Base-by-base conservation (phyloP, 2,329 filamentous ascomycete genomes). In the Thielaviopsis ethacetica region DNA sequence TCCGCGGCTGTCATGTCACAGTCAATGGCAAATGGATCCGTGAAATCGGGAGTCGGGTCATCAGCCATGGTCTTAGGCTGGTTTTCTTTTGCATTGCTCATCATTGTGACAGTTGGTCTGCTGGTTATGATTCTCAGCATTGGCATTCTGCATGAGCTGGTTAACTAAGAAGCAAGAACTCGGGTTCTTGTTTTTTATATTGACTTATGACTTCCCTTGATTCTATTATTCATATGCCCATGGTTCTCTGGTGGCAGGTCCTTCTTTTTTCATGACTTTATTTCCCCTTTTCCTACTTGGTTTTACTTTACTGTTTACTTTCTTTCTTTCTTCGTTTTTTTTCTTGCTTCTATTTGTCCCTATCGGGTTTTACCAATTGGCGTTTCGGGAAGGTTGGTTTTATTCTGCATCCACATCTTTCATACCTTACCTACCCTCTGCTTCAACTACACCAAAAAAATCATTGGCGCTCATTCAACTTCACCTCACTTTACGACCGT, bases 101-200 rank as follows among this genome's bases (percentile, higher is more conserved):
- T 98, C 66, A 85, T 97, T 62, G 91, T 97, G 57, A 97, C 91
- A 54, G 93, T 97, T 67, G 93, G 91, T 59, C 72, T 97, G 71
- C 75, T 98, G 63, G 86, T 96, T 67, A 97, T 97, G 90, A 95
- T 96, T 67, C 75, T 97, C 70, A 96, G 90, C 73, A 93, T 96
- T 68, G 81, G 84, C 65, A 78, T 95, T 59, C 74, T 96, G 64
- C 79, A 82, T 65, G 79, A 86, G 66, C 72, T 82, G 68, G 73
- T 73, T 58, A 55, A 59, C 60, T 50, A 57, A 47, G 56, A 44
- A 57, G 26, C 38, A 5, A 19, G 53, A 24, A 21, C 38, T 17
- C n/a, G 5, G 15, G 17, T 15, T 44, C 17, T 44, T n/a, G 38
- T 15, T 44, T n/a, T n/a, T n/a, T 44, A 17, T 44, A 44, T 44